Conservation (phyloP, 106 monocot species). For the Alisma plantagoaquatica region DNA sequence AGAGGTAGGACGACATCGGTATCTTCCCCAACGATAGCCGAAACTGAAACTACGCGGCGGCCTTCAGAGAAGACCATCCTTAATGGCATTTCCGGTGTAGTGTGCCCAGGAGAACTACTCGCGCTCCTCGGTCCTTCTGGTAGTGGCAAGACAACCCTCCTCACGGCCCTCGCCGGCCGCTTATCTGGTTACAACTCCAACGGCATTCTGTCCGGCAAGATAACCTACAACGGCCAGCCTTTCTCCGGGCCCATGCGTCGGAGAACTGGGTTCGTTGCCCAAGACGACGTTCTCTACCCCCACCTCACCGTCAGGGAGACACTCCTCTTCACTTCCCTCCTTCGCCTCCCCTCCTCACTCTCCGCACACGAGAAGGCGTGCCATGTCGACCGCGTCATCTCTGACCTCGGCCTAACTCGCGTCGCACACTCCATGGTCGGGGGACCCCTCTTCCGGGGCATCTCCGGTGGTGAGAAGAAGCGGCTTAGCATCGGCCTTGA, state of each 20-base stretch:
- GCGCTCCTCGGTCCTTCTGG: constrained; percentile 62
- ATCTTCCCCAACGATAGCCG: no score
- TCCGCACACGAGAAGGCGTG: constrained; percentile 14
- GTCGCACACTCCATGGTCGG: constrained; percentile 25
- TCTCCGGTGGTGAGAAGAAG: constrained; percentile 41
- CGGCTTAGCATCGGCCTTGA: constrained; percentile 45
- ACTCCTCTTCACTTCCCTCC: constrained; percentile 33
- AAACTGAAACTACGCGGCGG: no score
- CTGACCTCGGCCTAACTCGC: constrained; percentile 20
- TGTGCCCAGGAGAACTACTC: constrained; percentile 46
- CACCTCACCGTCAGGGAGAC: constrained; percentile 50
- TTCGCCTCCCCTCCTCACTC: constrained; percentile 22
- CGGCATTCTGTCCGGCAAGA: constrained; percentile 16
- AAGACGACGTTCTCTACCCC: no score
- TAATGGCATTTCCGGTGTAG: constrained; percentile 32
- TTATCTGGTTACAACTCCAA: constrained; percentile 29
- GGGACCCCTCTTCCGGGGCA: constrained; percentile 18
- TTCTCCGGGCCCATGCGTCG: constrained; percentile 40
- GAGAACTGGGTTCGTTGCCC: no score
- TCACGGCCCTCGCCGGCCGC: constrained; percentile 41
- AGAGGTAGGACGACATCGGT: no score
- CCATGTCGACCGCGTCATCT: constrained; percentile 17
- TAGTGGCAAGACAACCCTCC: constrained; percentile 62
- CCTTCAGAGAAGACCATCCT: constrained; percentile 37
- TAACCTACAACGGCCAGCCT: no score